Percentiles rank a stretch among this genome's conserved stretches.
phyloP scores from a whole-genome alignment of 306 rosid species.

The Rubus parviflorus region DNA sequence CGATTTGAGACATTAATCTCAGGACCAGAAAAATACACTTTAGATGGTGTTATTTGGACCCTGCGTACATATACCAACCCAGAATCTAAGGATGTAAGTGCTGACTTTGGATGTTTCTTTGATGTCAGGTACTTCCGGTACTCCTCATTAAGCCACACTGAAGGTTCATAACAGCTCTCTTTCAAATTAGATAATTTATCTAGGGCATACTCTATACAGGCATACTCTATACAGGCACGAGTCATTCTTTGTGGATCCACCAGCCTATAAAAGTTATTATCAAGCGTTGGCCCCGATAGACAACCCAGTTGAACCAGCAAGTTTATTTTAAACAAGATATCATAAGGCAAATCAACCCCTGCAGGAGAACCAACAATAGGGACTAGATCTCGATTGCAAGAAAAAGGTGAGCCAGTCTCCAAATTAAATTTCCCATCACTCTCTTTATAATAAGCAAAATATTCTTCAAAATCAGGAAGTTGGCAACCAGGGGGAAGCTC shows the following conservation, averaged over 20 bases:
- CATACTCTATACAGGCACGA: slow-evolving; percentile 35
- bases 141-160: slow-evolving; percentile 57
- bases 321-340: slow-evolving; percentile 65
- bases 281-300: slow-evolving; percentile 66
- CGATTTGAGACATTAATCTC: slow-evolving; percentile 89
- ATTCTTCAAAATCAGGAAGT: slow-evolving; percentile 53
- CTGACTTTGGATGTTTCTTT: slow-evolving; percentile 38
- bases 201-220: slow-evolving; percentile 60
- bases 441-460: slow-evolving; percentile 53
- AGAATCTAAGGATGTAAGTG: slow-evolving; percentile 48
- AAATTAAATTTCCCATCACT: slow-evolving; percentile 28
- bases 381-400: slow-evolving; percentile 44
- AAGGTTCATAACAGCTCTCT: slow-evolving; percentile 71
- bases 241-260: slow-evolving; percentile 46
- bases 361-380: slow-evolving; percentile 66
- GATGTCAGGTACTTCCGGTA: slow-evolving; percentile 37
- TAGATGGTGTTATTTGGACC: slow-evolving; percentile 75
- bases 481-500: slow-evolving; percentile 49
- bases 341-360: slow-evolving; percentile 52
- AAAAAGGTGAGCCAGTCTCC: slow-evolving; percentile 42
- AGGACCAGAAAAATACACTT: slow-evolving; percentile 69
- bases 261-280: slow-evolving; percentile 47
- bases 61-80: slow-evolving; percentile 73
- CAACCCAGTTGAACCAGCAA: slow-evolving; percentile 63
- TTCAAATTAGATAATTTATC: slow-evolving; percentile 53